These are phyloP conservation scores for Lyophyllum decastes DNA, from an alignment of 768 basidiomycete genomes.

Conservation along the genomic window DNA sequence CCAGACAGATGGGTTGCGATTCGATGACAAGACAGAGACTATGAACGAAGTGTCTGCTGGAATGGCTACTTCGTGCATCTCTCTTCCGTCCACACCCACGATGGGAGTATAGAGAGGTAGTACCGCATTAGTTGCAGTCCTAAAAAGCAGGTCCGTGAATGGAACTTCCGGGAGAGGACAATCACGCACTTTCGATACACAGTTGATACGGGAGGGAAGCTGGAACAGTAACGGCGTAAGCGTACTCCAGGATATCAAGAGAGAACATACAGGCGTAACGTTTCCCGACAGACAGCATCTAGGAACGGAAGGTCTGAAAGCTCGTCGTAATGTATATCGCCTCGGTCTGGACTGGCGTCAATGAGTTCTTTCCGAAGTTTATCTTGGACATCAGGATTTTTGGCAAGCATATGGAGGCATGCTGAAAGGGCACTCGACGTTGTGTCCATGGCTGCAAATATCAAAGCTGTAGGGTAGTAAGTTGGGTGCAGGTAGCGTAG, in stretches of 20 bases:
- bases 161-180: too few species aligned
- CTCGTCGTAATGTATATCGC: constrained; percentile 19
- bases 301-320: constrained; percentile 22
- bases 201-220: constrained; percentile 22
- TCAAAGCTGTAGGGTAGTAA: constrained; percentile 20
- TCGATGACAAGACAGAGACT: constrained; percentile 27
- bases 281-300: constrained; percentile 23
- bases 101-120: constrained; percentile 33
- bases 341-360: constrained; percentile 19
- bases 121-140: constrained; percentile 21
- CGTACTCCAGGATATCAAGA: neutral
- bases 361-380: constrained; percentile 43
- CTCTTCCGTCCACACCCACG: constrained; percentile 27
- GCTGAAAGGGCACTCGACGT: constrained; percentile 32
- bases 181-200: too few species aligned
- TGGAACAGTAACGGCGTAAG: neutral
- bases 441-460: constrained; percentile 36
- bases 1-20: constrained; percentile 33
- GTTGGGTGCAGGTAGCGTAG: too few species aligned
- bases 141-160: constrained; percentile 16
- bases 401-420: constrained; percentile 27
- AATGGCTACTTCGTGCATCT: constrained; percentile 23
- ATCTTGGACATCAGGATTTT: constrained; percentile 31
- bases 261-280: constrained; percentile 21
- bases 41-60: constrained; percentile 26